Conservation (phyloP, 1,284 basidiomycete species). For the Serendipita sp. region DNA sequence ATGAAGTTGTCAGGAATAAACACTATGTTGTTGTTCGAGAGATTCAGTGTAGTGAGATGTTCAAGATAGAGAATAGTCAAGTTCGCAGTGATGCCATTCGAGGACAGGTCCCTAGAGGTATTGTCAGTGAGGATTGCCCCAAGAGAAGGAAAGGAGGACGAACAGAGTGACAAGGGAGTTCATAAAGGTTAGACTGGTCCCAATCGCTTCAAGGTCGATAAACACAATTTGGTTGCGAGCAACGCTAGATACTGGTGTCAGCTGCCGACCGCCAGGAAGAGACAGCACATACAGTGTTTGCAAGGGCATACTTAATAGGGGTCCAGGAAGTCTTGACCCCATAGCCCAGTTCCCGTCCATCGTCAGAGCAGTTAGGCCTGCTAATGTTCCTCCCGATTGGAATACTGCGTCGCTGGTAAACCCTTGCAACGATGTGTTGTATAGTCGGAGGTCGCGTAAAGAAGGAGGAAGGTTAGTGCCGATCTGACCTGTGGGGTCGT, state of each 20-base stretch:
- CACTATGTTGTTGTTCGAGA: constrained; percentile 3
- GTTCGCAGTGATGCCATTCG: constrained; percentile 21
- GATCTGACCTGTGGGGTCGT: constrained; percentile 20
- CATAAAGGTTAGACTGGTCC: constrained; percentile 23
- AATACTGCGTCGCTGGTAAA: constrained; percentile 25
- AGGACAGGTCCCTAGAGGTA: constrained; percentile 20
- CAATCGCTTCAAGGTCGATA: constrained; percentile 22
- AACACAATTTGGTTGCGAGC: constrained; percentile 24
- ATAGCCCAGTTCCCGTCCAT: constrained; percentile 33
- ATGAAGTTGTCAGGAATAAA: not conserved
- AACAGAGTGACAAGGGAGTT: constrained; percentile 26
- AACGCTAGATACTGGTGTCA: constrained; percentile 17
- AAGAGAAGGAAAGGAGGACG: constrained; percentile 10
- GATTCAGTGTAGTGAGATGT: not conserved
- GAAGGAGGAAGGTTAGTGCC: constrained; percentile 29
- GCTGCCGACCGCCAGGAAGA: not conserved
- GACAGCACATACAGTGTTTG: constrained; percentile 28
- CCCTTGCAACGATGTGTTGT: constrained; percentile 31
- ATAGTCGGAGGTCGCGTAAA: constrained; percentile 29
- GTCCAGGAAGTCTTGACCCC: constrained; percentile 28
- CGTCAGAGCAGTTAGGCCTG: constrained; percentile 27
- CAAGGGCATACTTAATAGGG: constrained; percentile 24
- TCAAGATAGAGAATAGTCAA: not conserved
- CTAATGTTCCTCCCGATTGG: constrained; percentile 15
- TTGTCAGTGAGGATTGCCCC: not conserved